Conservation (phyloP, 1,284 basidiomycete species). For the Boletellus deceptivus region DNA sequence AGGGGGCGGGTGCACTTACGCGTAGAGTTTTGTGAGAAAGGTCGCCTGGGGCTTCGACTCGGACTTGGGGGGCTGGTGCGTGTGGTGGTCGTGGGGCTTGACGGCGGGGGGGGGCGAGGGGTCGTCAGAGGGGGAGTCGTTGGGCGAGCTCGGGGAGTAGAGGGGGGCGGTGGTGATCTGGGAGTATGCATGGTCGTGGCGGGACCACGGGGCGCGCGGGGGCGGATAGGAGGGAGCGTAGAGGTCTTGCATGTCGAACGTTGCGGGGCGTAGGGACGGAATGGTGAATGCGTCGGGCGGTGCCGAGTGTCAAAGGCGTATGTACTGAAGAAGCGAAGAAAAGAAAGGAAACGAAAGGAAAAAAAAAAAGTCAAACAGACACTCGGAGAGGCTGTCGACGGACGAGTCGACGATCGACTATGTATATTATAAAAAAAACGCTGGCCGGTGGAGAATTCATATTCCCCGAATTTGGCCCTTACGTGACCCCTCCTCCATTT, state of each 20-base stretch:
- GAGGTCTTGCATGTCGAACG: conserved; percentile 53
- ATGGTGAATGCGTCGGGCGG: conserved; percentile 35
- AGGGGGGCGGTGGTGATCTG: conserved; percentile 38
- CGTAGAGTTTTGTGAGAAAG: conserved; percentile 90
- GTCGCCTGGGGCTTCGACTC: conserved; percentile 82
- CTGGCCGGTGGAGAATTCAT: conserved; percentile 41
- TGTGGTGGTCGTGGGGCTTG: conserved; percentile 46
- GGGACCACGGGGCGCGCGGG: conserved; percentile 36
- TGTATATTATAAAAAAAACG: conserved; percentile 37
- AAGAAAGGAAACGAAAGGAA: background rate
- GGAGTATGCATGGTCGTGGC: conserved; percentile 36
- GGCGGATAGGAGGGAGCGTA: conserved; percentile 59
- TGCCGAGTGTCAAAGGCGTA: conserved; percentile 25
- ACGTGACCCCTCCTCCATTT: conserved; percentile 37
- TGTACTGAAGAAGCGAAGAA: conserved; percentile 29
- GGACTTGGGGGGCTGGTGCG: conserved; percentile 51
- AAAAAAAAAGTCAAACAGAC: conserved; percentile 28
- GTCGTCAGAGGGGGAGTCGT: conserved; percentile 46
- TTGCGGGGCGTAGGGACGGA: conserved; percentile 35
- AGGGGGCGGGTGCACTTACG: conserved; percentile 49
- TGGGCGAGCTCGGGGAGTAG: conserved; percentile 45
- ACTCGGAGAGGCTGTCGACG: conserved; percentile 22
- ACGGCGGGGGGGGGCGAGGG: conserved; percentile 46
- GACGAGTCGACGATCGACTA: conserved; percentile 35
- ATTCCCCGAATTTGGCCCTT: conserved; percentile 37